These are phyloP conservation scores for Xylaria sp. DNA, from an alignment of 2,329 filamentous ascomycete species.

Conservation along the genomic window DNA sequence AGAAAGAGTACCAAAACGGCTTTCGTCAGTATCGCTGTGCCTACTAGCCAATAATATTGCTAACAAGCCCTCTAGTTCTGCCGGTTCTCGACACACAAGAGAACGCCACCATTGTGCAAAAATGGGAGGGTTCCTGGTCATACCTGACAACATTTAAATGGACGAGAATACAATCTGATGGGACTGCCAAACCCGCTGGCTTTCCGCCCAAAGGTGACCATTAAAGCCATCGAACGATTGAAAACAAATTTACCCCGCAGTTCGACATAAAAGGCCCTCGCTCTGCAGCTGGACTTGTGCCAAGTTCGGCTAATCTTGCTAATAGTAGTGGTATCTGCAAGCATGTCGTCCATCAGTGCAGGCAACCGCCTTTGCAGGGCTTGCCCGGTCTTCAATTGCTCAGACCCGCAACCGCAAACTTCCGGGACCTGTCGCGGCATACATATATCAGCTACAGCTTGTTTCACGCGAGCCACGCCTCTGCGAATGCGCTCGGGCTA, in stretches of 20 bases:
- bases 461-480: conserved; percentile 17
- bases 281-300: conserved; percentile 17
- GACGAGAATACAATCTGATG: conserved; percentile 72
- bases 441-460: conserved; percentile 30
- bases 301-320: conserved; percentile 42
- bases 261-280: conserved; percentile 13
- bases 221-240: conserved; percentile 25
- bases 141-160: conserved; percentile 78
- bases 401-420: conserved; percentile 27
- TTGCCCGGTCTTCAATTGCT: conserved; percentile 15
- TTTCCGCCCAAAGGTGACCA: conserved; percentile 73
- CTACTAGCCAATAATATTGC: conserved; percentile 24
- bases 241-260: conserved; percentile 9
- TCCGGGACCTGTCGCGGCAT: conserved; percentile 36
- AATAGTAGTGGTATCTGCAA: conserved; percentile 33
- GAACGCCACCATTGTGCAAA: conserved; percentile 68
- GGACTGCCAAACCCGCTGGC: conserved; percentile 68
- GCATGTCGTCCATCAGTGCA: conserved; percentile 35
- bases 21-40: conserved; percentile 65
- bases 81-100: conserved; percentile 75
- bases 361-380: conserved; percentile 31
- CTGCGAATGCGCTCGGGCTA: conserved; percentile 13
- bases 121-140: conserved; percentile 86
- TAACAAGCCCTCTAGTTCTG: conserved; percentile 55
- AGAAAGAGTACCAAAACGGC: conserved; percentile 81